Evolutionary conservation across 2,329 filamentous ascomycete genomes (phyloP).

Genomic region (Aspergillus latus): DNA sequence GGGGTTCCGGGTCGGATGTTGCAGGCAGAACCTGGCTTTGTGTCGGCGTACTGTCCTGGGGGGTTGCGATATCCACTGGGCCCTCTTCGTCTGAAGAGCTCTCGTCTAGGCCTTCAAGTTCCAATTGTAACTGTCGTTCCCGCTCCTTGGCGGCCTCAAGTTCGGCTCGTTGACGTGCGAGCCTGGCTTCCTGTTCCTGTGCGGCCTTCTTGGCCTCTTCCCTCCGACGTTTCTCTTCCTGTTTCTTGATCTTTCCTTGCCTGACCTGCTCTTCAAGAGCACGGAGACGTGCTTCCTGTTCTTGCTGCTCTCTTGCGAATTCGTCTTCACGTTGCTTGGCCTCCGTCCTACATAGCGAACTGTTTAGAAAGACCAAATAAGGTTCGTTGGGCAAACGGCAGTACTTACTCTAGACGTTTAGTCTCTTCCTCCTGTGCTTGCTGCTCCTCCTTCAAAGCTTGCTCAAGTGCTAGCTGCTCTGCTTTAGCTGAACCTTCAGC

Average conservation of each 20-base stretch:
- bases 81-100: slow-evolving; percentile 81
- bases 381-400: not conserved
- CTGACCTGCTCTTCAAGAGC: slow-evolving; percentile 92
- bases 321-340: slow-evolving; percentile 76
- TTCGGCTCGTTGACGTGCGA: slow-evolving; percentile 83
- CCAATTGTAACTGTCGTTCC: slow-evolving; percentile 83
- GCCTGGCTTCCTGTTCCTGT: slow-evolving; percentile 81
- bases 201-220: slow-evolving; percentile 83
- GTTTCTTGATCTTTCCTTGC: slow-evolving; percentile 90
- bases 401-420: slow-evolving; percentile 76
- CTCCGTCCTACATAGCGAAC: slow-evolving; percentile 59
- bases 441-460: slow-evolving; percentile 63
- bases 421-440: slow-evolving; percentile 73
- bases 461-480: slow-evolving; percentile 57
- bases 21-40: slow-evolving; percentile 55
- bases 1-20: slow-evolving; percentile 24
- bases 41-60: slow-evolving; percentile 59
- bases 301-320: slow-evolving; percentile 74
- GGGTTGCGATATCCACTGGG: slow-evolving; percentile 66
- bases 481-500: slow-evolving; percentile 64
- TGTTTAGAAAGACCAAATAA: not conserved
- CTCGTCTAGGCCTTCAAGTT: slow-evolving; percentile 76
- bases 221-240: slow-evolving; percentile 90
- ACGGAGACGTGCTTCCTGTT: slow-evolving; percentile 76
- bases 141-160: slow-evolving; percentile 88